Evolutionary conservation across 441 rosid genomes (phyloP).

Genomic region (Melastoma candidum): DNA sequence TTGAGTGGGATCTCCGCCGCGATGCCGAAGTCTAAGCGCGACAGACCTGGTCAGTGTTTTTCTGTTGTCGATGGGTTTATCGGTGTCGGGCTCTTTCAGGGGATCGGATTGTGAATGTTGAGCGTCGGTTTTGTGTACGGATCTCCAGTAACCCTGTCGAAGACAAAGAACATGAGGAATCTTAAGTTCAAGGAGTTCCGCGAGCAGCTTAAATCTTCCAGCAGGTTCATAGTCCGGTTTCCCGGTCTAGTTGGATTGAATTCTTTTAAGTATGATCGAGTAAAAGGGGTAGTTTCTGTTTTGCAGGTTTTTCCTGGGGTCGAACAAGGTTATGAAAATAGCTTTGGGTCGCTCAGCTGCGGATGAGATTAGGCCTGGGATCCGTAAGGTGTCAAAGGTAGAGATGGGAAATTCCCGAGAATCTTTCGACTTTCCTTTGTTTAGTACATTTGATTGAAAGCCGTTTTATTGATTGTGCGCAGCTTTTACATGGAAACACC

Average conservation of each 20-base stretch:
- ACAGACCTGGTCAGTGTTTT: too few relatives aligned
- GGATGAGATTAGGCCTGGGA: constrained; percentile 69
- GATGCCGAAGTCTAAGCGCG: too few relatives aligned
- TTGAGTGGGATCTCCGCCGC: too few relatives aligned
- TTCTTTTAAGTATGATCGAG: too few relatives aligned
- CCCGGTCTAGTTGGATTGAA: background rate
- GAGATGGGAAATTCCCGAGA: background rate
- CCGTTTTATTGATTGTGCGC: constrained; percentile 2
- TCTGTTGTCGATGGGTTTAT: too few relatives aligned
- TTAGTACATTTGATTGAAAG: background rate
- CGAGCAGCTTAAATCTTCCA: constrained; percentile 65
- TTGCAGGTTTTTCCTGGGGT: constrained; percentile 83
- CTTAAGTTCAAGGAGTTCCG: constrained; percentile 90
- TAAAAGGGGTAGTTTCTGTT: background rate
- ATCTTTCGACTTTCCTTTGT: background rate
- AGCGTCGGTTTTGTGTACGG: background rate
- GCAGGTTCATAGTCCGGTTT: constrained; percentile 37
- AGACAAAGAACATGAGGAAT: constrained; percentile 97
- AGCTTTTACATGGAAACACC: constrained; percentile 77
- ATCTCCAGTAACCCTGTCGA: constrained; percentile 70
- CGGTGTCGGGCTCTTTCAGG: too few relatives aligned
- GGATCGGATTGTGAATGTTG: too few relatives aligned
- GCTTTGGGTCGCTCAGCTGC: constrained; percentile 84
- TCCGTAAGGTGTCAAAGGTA: constrained; percentile 79
- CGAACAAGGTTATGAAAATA: constrained; percentile 97